Evolutionary conservation across 257 asterid species (phyloP).

Genomic region (Fraxinus pennsylvanica): DNA sequence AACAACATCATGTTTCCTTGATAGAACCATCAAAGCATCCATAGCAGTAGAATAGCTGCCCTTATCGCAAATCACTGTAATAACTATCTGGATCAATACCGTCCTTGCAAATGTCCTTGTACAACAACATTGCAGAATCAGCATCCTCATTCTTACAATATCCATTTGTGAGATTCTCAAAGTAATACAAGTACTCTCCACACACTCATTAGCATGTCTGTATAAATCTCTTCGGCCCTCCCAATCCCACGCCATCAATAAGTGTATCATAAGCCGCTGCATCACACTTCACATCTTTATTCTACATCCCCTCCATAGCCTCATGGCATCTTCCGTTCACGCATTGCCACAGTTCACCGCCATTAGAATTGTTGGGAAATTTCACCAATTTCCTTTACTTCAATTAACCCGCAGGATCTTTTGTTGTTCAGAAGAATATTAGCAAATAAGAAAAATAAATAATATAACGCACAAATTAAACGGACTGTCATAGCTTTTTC

Average conservation of each 20-base stretch:
- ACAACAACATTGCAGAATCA: conserved; percentile 50
- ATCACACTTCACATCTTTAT: conserved; percentile 48
- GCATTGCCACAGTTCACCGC: conserved; percentile 54
- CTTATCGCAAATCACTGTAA: conserved; percentile 50
- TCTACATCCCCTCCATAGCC: conserved; percentile 59
- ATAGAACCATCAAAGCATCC: conserved; percentile 37
- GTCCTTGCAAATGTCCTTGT: conserved; percentile 62
- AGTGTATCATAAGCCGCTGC: conserved; percentile 62
- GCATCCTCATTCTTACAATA: conserved; percentile 54
- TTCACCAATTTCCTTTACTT: too few species aligned
- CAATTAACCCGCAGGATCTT: too few species aligned
- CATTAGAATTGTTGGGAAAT: too few species aligned
- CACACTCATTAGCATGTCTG: conserved; percentile 59
- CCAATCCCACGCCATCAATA: conserved; percentile 67
- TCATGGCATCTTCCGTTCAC: conserved; percentile 57
- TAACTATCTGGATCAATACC: conserved; percentile 49
- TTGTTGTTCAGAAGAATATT: too few species aligned
- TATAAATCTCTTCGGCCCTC: conserved; percentile 66
- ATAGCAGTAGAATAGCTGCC: conserved; percentile 44
- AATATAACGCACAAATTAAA: too few species aligned
- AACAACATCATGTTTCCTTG: conserved; percentile 43
- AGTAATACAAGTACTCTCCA: conserved; percentile 59
- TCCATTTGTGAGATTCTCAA: conserved; percentile 71
- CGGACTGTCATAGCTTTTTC: too few species aligned
- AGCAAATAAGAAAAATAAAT: too few species aligned